Conservation (phyloP, 257 asterid genomes). For the Capsicum pubescens region DNA sequence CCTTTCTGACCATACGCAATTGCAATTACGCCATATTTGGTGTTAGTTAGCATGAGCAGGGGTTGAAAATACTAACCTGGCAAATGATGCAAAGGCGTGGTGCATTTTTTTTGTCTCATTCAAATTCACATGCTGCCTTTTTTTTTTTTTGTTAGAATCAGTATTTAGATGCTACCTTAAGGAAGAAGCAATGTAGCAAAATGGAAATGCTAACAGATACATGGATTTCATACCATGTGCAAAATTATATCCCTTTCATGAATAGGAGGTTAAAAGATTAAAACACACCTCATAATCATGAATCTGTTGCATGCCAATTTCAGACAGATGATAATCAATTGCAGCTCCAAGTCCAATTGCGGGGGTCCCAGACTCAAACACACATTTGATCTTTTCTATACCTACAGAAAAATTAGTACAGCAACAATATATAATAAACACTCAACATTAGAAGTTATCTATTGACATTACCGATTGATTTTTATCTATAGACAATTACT, state of each 20-base stretch:
- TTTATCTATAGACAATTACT: no score
- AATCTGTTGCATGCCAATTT: slow-evolving; percentile 89
- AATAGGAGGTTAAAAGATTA: neutral
- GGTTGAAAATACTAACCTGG: slow-evolving; percentile 51
- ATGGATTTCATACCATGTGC: neutral
- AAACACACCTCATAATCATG: slow-evolving; percentile 82
- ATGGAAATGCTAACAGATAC: neutral
- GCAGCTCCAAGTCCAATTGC: slow-evolving; percentile 95
- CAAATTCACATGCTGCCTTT: slow-evolving; percentile 46
- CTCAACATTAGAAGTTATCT: no score
- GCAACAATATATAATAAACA: no score
- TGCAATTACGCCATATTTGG: neutral
- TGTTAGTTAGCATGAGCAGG: neutral
- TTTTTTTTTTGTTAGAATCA: slow-evolving; percentile 17
- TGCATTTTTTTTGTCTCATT: neutral
- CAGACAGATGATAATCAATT: slow-evolving; percentile 78
- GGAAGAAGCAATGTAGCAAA: neutral
- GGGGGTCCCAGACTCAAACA: slow-evolving; percentile 99
- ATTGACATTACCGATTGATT: no score
- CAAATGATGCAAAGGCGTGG: slow-evolving; percentile 53
- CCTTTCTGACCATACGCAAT: no score
- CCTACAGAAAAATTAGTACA: no score
- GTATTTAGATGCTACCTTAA: neutral
- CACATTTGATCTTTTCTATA: no score
- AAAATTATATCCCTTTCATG: neutral